Evolutionary conservation across 306 rosid species (phyloP), one percentile per base, ranked within the genome.

Genomic region (Lagenaria siceraria): DNA sequence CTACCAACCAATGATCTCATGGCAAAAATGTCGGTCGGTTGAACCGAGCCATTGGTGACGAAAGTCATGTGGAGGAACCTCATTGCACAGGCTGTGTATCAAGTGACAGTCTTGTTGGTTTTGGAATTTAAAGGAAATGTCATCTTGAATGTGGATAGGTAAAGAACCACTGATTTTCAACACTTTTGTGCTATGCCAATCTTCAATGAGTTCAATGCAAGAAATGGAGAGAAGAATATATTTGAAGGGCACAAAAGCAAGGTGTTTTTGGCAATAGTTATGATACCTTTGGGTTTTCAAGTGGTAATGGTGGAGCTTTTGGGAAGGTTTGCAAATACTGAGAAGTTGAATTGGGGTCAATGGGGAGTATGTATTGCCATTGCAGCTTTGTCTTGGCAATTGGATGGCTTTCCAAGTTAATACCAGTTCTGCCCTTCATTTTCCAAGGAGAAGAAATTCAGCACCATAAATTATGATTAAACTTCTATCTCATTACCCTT

Each of bases 61-160:
- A 61, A 35, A 54, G 66, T 80, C 83, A 80, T 74, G 79, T 75
- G 83, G 83, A 80, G 83, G 49, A 80, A 80, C 43, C 83, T 80
- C 60, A 64, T 75, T 25, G 68, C 76, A 63, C 83, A 80, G 29
- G 83, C 79, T 14, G 18, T 80, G 56, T 80, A 80, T 42, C 83
- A 80, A 19, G 79, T 80, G 73, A 53, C 75, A 48, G 17, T 64
- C 70, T 64, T 80, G 40, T 46, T 75, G 74, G 66, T 53, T 35
- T 54, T 74, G 69, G 75, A 80, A 29, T 80, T 75, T 11, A 75
- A 80, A 42, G 83, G 83, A 75, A 40, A 35, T 11, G 54, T 76
- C 27, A 80, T 80, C 66, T 80, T 80, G 22, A 77, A 77, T 64
- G 83, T 80, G 83, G 64, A 56, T 64, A 12, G 18, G 79, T 80